Conservation (phyloP, 495 filamentous ascomycete species). For the Venustampulla echinocandica region DNA sequence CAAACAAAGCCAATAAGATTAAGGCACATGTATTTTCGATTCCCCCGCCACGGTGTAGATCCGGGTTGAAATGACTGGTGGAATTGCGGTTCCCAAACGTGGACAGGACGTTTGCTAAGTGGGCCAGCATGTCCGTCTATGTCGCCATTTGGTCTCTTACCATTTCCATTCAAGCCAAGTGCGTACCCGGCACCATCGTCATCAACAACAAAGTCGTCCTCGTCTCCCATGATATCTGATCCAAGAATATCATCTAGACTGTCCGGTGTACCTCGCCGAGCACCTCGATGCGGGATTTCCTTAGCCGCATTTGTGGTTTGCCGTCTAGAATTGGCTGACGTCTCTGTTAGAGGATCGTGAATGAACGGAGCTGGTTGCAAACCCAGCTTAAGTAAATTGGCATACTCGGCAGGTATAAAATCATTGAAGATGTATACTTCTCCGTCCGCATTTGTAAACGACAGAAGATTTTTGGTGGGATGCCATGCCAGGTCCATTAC, state of each 20-base stretch:
- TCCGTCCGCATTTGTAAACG: conserved; percentile 84
- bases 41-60: conserved; percentile 90
- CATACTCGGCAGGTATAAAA: conserved; percentile 62
- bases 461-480: conserved; percentile 74
- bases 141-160: conserved; percentile 56
- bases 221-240: conserved; percentile 28
- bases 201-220: conserved; percentile 83
- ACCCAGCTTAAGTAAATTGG: conserved; percentile 46
- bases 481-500: conserved; percentile 88
- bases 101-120: conserved; percentile 34
- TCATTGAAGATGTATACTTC: conserved; percentile 82
- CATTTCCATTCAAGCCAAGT: conserved; percentile 50
- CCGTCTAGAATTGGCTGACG: conserved; percentile 53
- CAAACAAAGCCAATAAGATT: conserved; percentile 92
- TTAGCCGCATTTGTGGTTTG: conserved; percentile 49
- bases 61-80: conserved; percentile 87
- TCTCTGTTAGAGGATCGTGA: conserved; percentile 66
- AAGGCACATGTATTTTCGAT: conserved; percentile 83
- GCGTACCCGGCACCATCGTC: conserved; percentile 92
- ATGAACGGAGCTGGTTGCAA: conserved; percentile 76
- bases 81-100: conserved; percentile 52
- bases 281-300: conserved; percentile 31
- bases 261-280: conserved; percentile 32
- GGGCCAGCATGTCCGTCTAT: conserved; percentile 22
- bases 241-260: conserved; percentile 49